A percentile compares a stretch with the other conserved stretches of the same genome.
Evolutionary conservation across 2,329 filamentous ascomycete genomes (phyloP).

Genomic region (Didymosphaeria variabile): DNA sequence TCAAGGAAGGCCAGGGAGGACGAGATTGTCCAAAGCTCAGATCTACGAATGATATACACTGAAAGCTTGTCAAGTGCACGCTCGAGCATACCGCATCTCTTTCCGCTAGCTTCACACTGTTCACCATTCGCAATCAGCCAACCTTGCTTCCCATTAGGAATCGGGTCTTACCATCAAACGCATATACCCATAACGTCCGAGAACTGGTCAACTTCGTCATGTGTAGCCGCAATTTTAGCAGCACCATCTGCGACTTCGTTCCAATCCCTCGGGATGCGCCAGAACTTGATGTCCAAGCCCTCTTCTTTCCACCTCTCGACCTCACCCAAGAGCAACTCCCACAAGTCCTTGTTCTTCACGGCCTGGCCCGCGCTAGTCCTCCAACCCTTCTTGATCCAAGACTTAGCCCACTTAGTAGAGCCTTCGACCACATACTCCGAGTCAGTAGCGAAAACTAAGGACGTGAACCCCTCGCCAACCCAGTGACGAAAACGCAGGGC

Average conservation of each 20-base stretch:
- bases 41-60: too few species aligned
- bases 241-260: conserved; percentile 3
- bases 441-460: conserved; percentile 64
- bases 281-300: background rate
- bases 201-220: background rate
- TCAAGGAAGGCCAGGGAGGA: too few species aligned
- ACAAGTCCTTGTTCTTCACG: conserved; percentile 64
- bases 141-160: too few species aligned
- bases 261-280: background rate
- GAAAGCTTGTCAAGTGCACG: too few species aligned
- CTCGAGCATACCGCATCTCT: too few species aligned
- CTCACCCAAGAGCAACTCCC: conserved; percentile 49
- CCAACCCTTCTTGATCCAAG: conserved; percentile 60
- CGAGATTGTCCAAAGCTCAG: too few species aligned
- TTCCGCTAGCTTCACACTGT: too few species aligned
- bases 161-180: background rate
- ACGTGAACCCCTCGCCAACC: conserved; percentile 53
- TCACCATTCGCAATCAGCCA: too few species aligned
- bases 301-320: conserved; percentile 13
- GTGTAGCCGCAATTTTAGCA: background rate
- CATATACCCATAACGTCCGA: background rate
- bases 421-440: conserved; percentile 62
- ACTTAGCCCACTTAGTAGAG: conserved; percentile 54
- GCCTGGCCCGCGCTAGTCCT: conserved; percentile 38
- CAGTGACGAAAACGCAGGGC: conserved; percentile 59